Evolutionary conservation across 345 rosid genomes (phyloP), one percentile per base, ranked within the genome.

Genomic region (Linum lewisii): DNA sequence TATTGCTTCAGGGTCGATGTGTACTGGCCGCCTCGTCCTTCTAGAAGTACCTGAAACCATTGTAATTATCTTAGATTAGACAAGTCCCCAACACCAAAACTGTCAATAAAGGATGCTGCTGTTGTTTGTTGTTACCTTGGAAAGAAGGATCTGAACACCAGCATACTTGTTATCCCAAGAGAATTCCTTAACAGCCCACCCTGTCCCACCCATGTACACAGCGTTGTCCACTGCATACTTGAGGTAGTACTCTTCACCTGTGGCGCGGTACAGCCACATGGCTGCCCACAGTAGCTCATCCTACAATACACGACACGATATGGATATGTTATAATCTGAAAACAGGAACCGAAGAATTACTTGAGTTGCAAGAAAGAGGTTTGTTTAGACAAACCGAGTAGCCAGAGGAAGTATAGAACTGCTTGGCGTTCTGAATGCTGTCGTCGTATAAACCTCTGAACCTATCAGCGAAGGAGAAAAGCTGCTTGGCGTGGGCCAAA

Each of bases 91-190:
- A n/a, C n/a, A n/a, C n/a, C n/a, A n/a, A n/a, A n/a, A n/a, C n/a
- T n/a, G n/a, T n/a, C n/a, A n/a, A n/a, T n/a, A n/a, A n/a, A n/a
- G n/a, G n/a, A n/a, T n/a, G n/a, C 18, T 9, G 36, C 44, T 16
- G 19, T 8, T 10, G 10, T 8, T 44, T n/a, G n/a, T 7, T 15
- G 5, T 44, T 54, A 90, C 90, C 95, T 87, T 84, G 51, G 79
- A 67, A 37, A 90, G 79, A 52, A 90, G 90, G 79, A 84, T 69
- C 70, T 90, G 97, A 34, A 87, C 80, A 56, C 95, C 97, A 2
- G 88, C 97, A 61, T 85, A 87, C 24, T 90, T 87, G 81, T 73
- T 85, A 75, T 90, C 95, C 97, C 95, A 90, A n/a, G 89, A 85
- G 79, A 90, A 87, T 24, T 90, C 95, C 63, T 83, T 85, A 62